These are phyloP conservation scores for Entomortierella beljakovae DNA, from an alignment of 192 early-diverging fungal genomes.

Conservation along the genomic window DNA sequence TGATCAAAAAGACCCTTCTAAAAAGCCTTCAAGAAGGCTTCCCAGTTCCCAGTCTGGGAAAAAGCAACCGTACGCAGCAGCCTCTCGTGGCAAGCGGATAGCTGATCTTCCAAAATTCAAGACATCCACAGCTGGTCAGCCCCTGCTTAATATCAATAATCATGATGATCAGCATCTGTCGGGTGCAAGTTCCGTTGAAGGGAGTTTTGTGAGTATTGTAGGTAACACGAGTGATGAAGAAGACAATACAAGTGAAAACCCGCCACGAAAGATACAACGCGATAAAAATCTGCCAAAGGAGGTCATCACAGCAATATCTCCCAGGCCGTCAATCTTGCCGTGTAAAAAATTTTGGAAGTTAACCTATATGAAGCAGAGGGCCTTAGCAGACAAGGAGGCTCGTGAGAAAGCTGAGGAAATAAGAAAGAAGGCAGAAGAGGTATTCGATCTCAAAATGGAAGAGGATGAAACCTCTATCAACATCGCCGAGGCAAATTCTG, in stretches of 20 bases:
- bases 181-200: constrained; percentile 39
- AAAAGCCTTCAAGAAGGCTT: background rate
- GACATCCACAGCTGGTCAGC: background rate
- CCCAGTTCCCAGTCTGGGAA: constrained; percentile 18
- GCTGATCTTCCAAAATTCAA: constrained; percentile 10
- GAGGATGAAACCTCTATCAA: constrained; percentile 15
- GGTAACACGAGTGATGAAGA: constrained; percentile 53
- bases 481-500: background rate
- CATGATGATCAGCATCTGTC: constrained; percentile 20
- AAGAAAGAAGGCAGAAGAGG: constrained; percentile 49
- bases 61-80: constrained; percentile 43
- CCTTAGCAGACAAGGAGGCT: constrained; percentile 39
- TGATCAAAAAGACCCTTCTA: constrained; percentile 8
- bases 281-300: constrained; percentile 44
- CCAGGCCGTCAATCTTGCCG: constrained; percentile 35
- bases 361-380: constrained; percentile 50
- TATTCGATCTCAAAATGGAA: constrained; percentile 55
- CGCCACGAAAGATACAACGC: constrained; percentile 9
- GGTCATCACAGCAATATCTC: constrained; percentile 17
- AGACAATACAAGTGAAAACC: constrained; percentile 12
- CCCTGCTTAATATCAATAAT: background rate
- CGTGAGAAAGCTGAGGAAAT: constrained; percentile 49
- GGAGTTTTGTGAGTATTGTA: constrained; percentile 48
- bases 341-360: constrained; percentile 52
- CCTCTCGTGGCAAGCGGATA: constrained; percentile 35